Base-by-base conservation (phyloP, 805 yeast species). In the Lipomyces chichibuensis region DNA sequence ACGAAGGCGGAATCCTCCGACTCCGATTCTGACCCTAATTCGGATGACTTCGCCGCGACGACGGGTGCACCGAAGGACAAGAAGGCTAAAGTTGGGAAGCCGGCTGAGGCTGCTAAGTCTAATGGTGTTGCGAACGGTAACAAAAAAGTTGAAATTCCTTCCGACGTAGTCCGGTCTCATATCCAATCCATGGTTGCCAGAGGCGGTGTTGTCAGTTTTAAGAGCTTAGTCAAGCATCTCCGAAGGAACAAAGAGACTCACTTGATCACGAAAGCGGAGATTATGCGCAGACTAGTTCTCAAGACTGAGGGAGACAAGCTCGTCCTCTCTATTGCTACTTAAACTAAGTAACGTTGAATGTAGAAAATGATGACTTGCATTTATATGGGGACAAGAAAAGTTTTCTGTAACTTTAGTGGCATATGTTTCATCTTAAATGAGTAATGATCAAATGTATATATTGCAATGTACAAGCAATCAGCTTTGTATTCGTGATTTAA, bases 1-100 rank as follows among this genome's bases (percentile, higher is more conserved):
- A 71, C 67, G 49, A 70, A 71, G 57, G 64, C 59, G 62, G 70
- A 69, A 43, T 43, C 49, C 20, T 17, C 49, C 52, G 74, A 61
- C 60, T 63, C 69, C 66, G 70, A 65, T 68, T 60, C 61, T 72
- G 65, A 55, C 11, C 8, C 49, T 17, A 23, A n/a, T 5, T 17
- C 49, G 49, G 9, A 17, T 43, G 49, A 43, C 23, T 49, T 39
- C 23, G 29, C 25, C 8, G 46, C 54, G n/a, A 35, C 33, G 52
- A 20, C 49, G 3, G 58, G 29, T 20, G 2, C 57, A 1, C 53
- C 53, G 53, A 27, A 39, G 56, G 23, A 43, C n/a, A 55, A 57
- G 49, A 37, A 63, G 58, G 17, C 35, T 25, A 57, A 63, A 57
- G 49, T 49, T 43, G 52, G 58, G 23, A 11, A 37, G 39, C 39